Base-by-base conservation (phyloP, 768 basidiomycete species). In the Tulasnella sp. region DNA sequence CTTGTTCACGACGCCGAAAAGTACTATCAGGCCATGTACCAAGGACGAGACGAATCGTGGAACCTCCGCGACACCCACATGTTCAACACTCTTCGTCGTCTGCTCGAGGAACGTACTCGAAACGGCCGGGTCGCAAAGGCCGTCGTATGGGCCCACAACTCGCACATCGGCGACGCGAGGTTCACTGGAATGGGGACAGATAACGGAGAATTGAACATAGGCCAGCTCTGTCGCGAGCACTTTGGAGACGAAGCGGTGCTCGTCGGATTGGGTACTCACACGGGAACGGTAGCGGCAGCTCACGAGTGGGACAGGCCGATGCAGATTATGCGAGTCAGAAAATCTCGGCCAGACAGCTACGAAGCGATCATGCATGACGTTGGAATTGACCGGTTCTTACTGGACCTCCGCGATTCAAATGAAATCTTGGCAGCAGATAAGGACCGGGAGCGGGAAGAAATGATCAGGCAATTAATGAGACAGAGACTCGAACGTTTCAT, bases 141-240 rank as follows among this genome's bases (percentile, higher is more conserved):
- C 62, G 12, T 79, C 1, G 76, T 79, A n/a, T 79, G 77, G 79
- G 79, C 78, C 12, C 79, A 79, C 69, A 79, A 78, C 73, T 79
- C 78, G 9, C 79, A 79, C 67, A 75, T 78, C 32, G 78, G 79
- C 34, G 79, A 79, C 34, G 78, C 78, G 16, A 67, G 79, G 26
- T 77, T 75, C 16, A 79, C 78, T 0, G 76, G 78, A 62, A 79
- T 79, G 77, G 78, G 78, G 5, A 69, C 74, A 32, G 69, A 72
- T 44, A 74, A 77, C 76, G 78, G 76, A 29, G 78, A 79, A 65
- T 75, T 79, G 62, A 79, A 78, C 69, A 47, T 78, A 26, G 79
- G 79, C 19, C 78, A 79, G 69, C 75, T 76, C 32, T 78, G 77
- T 63, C 75, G 78, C 17, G 79, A 79, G 74, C 69, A 77, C 34